Percentiles rank a stretch among this genome's conserved stretches.
Conservation (phyloP, 2,329 filamentous ascomycete genomes). For the Ilyonectria sp. region DNA sequence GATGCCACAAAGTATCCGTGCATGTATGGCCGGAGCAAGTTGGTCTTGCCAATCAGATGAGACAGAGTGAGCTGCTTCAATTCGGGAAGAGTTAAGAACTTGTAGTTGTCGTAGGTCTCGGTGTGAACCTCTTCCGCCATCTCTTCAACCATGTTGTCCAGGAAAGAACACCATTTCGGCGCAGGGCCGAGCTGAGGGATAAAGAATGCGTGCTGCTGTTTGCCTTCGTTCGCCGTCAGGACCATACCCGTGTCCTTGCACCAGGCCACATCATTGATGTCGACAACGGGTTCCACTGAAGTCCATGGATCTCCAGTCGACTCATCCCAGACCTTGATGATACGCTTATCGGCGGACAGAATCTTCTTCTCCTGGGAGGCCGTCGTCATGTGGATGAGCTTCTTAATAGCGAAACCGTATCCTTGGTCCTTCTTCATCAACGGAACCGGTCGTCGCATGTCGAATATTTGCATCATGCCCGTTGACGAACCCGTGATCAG, state of each 20-base stretch:
- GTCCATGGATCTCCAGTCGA: constrained; percentile 91
- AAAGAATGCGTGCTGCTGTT: constrained; percentile 95
- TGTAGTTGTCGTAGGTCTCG: constrained; percentile 98
- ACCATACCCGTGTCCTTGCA: constrained; percentile 95
- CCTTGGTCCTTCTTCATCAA: constrained; percentile 95
- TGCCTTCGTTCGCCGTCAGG: constrained; percentile 95
- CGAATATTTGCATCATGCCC: constrained; percentile 91
- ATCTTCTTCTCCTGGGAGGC: constrained; percentile 87
- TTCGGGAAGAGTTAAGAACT: constrained; percentile 93
- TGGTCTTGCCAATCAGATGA: constrained; percentile 92
- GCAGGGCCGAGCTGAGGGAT: constrained; percentile 94
- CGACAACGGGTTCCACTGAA: constrained; percentile 93
- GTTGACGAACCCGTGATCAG: constrained; percentile 90
- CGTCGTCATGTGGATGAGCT: constrained; percentile 80
- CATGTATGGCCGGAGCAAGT: constrained; percentile 95
- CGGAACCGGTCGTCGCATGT: constrained; percentile 89
- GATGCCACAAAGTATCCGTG: constrained; percentile 98
- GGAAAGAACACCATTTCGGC: constrained; percentile 95
- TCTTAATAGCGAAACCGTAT: constrained; percentile 93
- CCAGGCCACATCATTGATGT: constrained; percentile 95
- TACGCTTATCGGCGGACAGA: constrained; percentile 91
- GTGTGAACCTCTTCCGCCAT: constrained; percentile 89
- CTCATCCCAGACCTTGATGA: constrained; percentile 97
- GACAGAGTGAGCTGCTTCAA: constrained; percentile 88
- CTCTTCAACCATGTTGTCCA: constrained; percentile 98